Evolutionary conservation across 495 filamentous ascomycete species (phyloP).

Genomic region (Xylaria scruposa): DNA sequence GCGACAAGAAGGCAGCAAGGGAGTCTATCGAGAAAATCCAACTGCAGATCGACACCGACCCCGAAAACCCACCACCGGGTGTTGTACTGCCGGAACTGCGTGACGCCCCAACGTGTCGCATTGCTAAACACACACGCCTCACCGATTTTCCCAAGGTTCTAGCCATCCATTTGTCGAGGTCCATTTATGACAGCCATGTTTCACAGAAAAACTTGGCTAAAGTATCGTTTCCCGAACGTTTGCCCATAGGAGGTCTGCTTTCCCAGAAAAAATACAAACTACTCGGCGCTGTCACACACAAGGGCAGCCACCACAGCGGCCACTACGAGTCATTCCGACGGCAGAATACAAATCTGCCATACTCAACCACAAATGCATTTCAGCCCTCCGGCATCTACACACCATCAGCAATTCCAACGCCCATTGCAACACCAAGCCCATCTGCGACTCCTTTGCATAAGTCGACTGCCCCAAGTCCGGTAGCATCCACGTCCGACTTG

Average conservation of each 20-base stretch:
- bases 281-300: conserved; percentile 88
- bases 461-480: conserved; percentile 42
- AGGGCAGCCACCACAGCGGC: conserved; percentile 92
- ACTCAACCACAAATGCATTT: conserved; percentile 80
- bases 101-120: conserved; percentile 77
- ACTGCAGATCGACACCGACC: conserved; percentile 72
- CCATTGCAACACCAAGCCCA: conserved; percentile 35
- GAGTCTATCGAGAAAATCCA: conserved; percentile 61
- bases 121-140: conserved; percentile 85
- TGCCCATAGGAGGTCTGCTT: conserved; percentile 81
- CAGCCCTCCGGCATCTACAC: conserved; percentile 73
- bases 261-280: conserved; percentile 82
- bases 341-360: conserved; percentile 73
- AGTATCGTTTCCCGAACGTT: conserved; percentile 84
- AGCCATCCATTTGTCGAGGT: conserved; percentile 90
- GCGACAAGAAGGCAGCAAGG: conserved; percentile 50
- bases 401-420: conserved; percentile 48
- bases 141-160: conserved; percentile 85
- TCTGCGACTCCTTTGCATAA: conserved; percentile 50
- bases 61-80: conserved; percentile 73
- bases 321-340: conserved; percentile 97
- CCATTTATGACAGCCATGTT: conserved; percentile 79
- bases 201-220: conserved; percentile 95
- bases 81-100: conserved; percentile 77
- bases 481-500: conserved; percentile 50